These are phyloP conservation scores for Malus hybrid DNA, from an alignment of 331 rosid species.

Conservation along the genomic window DNA sequence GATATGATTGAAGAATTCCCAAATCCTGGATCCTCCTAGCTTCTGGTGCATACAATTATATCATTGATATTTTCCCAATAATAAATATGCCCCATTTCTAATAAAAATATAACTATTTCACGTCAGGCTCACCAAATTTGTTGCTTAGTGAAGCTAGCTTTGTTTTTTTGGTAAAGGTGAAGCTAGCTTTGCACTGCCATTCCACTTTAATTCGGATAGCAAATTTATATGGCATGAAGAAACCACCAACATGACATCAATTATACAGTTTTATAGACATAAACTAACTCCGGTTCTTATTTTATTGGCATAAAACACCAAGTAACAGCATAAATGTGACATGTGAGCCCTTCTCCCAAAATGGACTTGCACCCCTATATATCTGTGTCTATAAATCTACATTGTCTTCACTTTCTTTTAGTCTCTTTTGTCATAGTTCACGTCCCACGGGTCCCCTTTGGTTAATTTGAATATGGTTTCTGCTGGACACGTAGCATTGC, in stretches of 20 bases:
- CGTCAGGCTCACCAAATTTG: not conserved
- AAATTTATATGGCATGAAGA: too few relatives aligned
- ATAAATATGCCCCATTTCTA: not conserved
- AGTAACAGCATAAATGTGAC: not conserved
- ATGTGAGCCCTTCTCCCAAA: not conserved
- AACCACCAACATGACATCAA: too few relatives aligned
- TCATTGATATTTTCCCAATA: not conserved
- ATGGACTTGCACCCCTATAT: not conserved
- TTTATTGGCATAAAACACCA: not conserved
- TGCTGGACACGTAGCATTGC: not conserved
- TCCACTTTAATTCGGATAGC: too few relatives aligned
- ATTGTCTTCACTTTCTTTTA: not conserved
- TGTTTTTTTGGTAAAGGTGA: not conserved
- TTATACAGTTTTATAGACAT: too few relatives aligned
- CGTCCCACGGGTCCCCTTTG: not conserved
- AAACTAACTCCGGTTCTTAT: not conserved
- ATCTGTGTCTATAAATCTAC: not conserved
- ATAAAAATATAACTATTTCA: not conserved
- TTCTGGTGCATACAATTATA: not conserved
- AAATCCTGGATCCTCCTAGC: too few relatives aligned
- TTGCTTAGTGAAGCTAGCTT: not conserved
- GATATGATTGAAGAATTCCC: rapidly evolving
- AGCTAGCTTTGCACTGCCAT: not conserved
- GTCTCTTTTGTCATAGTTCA: not conserved
- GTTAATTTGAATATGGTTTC: not conserved